Evolutionary conservation across 2,329 filamentous ascomycete genomes (phyloP).

Genomic region (Delphinella strobiligena): DNA sequence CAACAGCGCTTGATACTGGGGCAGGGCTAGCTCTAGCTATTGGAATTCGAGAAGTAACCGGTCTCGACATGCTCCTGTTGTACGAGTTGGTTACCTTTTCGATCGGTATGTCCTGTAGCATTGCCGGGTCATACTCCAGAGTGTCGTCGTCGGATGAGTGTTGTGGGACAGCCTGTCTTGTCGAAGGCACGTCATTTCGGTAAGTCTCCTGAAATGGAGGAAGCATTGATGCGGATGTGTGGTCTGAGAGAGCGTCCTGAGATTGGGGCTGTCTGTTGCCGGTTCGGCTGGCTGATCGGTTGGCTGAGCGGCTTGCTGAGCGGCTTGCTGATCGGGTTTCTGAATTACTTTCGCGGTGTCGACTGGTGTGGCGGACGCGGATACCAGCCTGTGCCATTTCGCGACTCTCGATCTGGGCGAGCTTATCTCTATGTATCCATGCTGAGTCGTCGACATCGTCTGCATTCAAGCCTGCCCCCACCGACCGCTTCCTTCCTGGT

Average conservation of each 20-base stretch:
- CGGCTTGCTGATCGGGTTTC: conserved; percentile 18
- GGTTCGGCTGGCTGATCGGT: conserved; percentile 7
- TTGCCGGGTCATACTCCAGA: conserved; percentile 29
- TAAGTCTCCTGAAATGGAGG: conserved; percentile 2
- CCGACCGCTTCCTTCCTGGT: conserved; percentile 1
- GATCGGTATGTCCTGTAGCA: conserved; percentile 61
- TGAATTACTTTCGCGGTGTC: conserved; percentile 30
- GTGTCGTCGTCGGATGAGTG: conserved; percentile 29
- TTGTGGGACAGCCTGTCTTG: too few relatives aligned
- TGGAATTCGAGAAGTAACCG: conserved; percentile 68
- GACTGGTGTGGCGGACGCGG: conserved; percentile 41
- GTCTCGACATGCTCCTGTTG: conserved; percentile 20
- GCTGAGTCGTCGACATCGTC: conserved; percentile 46
- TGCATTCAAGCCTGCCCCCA: conserved; percentile 3
- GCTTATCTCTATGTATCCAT: conserved; percentile 79
- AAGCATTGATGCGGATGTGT: background rate
- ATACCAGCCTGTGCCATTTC: conserved; percentile 72
- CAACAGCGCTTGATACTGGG: conserved; percentile 58
- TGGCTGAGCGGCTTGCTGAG: conserved; percentile 14
- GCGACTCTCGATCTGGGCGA: conserved; percentile 68
- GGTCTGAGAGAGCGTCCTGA: background rate
- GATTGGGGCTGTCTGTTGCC: conserved; percentile 1
- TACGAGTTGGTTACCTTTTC: conserved; percentile 41
- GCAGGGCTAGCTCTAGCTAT: conserved; percentile 68
- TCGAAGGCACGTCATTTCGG: too few relatives aligned